phyloP scores from a whole-genome alignment of 2,329 filamentous ascomycete genomes.

The Graphilbum ipis-grandicollis region DNA sequence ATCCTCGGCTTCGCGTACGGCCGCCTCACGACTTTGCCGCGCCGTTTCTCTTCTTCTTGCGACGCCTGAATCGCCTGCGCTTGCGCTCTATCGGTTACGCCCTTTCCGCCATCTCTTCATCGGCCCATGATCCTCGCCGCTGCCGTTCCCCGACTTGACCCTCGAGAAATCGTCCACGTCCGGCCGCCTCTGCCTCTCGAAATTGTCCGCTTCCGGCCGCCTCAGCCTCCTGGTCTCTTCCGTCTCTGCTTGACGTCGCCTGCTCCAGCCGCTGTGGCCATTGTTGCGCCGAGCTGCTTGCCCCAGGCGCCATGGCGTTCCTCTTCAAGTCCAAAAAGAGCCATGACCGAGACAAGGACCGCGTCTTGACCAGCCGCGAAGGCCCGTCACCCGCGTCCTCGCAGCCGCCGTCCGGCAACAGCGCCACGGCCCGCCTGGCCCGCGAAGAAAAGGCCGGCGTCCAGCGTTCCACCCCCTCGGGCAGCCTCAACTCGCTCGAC shows the following conservation, averaged over 20 bases:
- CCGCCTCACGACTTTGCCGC: too few relatives aligned
- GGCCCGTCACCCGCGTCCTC: conserved; percentile 22
- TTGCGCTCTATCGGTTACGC: too few relatives aligned
- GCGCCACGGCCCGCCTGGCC: conserved; percentile 27
- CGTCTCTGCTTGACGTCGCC: too few relatives aligned
- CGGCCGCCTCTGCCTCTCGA: too few relatives aligned
- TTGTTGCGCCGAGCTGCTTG: conserved; percentile 4
- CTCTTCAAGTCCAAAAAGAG: conserved; percentile 71
- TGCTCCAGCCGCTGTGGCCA: background rate
- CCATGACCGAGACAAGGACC: conserved; percentile 45
- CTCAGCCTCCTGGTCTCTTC: too few relatives aligned
- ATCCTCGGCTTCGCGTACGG: background rate
- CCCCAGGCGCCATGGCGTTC: conserved; percentile 48
- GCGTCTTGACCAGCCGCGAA: conserved; percentile 37
- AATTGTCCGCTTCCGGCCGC: too few relatives aligned
- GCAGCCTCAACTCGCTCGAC: conserved; percentile 58
- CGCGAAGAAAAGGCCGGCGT: conserved; percentile 36
- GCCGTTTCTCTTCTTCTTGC: too few relatives aligned
- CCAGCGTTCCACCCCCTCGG: conserved; percentile 55
- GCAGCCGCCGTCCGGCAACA: conserved; percentile 28
- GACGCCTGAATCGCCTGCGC: too few relatives aligned
- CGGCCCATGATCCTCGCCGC: too few relatives aligned
- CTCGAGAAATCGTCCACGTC: too few relatives aligned
- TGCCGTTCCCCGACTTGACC: too few relatives aligned
- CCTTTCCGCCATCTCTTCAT: too few relatives aligned